phyloP scores from a whole-genome alignment of 371 early-diverging fungal species.

The Apophysomyces sp. region DNA sequence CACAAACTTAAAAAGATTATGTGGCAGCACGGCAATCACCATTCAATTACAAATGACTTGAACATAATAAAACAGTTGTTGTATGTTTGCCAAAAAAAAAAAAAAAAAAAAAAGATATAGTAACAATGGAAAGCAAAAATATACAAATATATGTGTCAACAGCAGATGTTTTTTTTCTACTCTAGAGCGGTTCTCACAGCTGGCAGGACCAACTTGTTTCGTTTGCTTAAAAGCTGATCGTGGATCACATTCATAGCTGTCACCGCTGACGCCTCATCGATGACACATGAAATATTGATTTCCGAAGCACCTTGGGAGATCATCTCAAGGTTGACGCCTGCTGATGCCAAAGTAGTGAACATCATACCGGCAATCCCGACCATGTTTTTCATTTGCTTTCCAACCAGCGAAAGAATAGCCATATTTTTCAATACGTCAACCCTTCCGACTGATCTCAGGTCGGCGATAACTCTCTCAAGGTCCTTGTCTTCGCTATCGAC shows the following conservation, averaged over 20 bases:
- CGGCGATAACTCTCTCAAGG: conserved; percentile 66
- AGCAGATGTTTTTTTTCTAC: not conserved
- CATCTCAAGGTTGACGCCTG: conserved; percentile 97
- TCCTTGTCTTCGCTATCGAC: conserved; percentile 61
- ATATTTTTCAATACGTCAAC: conserved; percentile 78
- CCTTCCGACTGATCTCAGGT: conserved; percentile 70
- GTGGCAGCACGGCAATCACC: too few species aligned
- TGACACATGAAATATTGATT: conserved; percentile 97
- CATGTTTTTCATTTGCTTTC: conserved; percentile 94
- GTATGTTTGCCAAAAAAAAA: not conserved
- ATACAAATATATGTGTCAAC: not conserved
- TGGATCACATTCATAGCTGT: conserved; percentile 89
- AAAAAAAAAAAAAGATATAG: too few species aligned
- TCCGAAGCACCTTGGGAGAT: conserved; percentile 97
- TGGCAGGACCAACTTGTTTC: not conserved
- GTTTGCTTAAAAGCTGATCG: conserved; percentile 53
- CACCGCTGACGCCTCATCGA: conserved; percentile 69
- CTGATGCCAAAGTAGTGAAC: conserved; percentile 89
- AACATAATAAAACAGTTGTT: not conserved
- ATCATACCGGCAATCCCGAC: conserved; percentile 94
- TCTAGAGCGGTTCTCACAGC: not conserved
- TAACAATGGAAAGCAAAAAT: not conserved
- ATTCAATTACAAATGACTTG: too few species aligned
- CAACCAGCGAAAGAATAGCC: conserved; percentile 96
- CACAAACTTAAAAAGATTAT: too few species aligned